Base-by-base conservation (phyloP, 345 rosid species). In the Eucalyptus curtisii region DNA sequence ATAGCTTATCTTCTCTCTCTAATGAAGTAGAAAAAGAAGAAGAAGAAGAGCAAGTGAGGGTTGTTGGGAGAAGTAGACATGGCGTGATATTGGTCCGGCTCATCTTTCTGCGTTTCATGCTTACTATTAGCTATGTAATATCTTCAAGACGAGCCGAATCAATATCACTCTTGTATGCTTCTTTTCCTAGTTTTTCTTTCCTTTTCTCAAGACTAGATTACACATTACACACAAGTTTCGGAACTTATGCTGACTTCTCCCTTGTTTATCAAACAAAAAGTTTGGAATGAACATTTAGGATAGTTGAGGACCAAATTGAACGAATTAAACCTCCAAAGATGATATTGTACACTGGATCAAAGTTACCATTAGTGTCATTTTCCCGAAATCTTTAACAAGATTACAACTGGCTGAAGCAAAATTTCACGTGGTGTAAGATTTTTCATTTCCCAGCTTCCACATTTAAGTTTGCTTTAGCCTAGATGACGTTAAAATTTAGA, bases 151-250 rank as follows among this genome's bases (percentile, higher is more conserved):
- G 92, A 92, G 93, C 93, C 93, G 93, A 92, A 91, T 89, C 93
- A 92, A 91, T 91, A 92, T 92, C 93, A 92, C 93, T 92, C 92
- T 42, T 90, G 92, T 92, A 87, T 87, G 90, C 92, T 91, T 92
- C 88, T 42, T 86, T 84, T 86, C 52, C 4, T 87, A 9, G 45
- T 47, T 30, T 22, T 27, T 31, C 17, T 10, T 48, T 55, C 17
- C 33, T 33, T 85, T 30, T 64, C 16, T 15, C 82, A 37, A 71
- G 45, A 71, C 13, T 37, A 10, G 45, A 37, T 71, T 71, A 19
- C 27, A 71, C 8, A 19, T 71, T 71, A 37, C 13, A 12, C 27
- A 37, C 82, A 2, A 20, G 45, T 71, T 37, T 71, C 7, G 3
- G 14, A 71, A 33, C 45, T 71, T 19, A 13, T 2, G 14, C 8